Conservation (phyloP, 2,329 filamentous ascomycete genomes). For the Botrytis hyacinthi region DNA sequence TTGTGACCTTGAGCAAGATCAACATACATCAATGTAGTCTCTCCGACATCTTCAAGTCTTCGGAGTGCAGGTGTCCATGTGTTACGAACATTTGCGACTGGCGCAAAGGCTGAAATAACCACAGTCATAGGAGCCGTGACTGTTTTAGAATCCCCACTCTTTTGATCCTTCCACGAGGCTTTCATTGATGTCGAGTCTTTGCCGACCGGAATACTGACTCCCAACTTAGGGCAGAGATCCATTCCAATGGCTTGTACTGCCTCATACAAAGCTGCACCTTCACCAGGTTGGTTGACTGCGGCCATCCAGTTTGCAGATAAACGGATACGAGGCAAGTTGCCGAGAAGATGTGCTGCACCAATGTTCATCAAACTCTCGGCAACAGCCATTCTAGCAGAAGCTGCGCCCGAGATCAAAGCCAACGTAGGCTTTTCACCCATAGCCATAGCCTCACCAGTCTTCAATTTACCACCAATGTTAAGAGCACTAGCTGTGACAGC, state of each 20-base stretch:
- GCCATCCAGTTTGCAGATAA: conserved; percentile 99
- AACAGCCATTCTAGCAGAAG: conserved; percentile 94
- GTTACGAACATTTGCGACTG: conserved; percentile 75
- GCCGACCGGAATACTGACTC: conserved; percentile 90
- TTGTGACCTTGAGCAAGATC: conserved; percentile 80
- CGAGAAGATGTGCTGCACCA: conserved; percentile 67
- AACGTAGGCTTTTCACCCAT: conserved; percentile 92
- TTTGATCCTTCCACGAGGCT: conserved; percentile 81
- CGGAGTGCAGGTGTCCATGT: conserved; percentile 94
- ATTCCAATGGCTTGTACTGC: conserved; percentile 91
- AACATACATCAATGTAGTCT: conserved; percentile 85
- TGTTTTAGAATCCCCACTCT: conserved; percentile 67
- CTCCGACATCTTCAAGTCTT: conserved; percentile 80
- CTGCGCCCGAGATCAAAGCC: conserved; percentile 83
- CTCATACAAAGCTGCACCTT: conserved; percentile 89
- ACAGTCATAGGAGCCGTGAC: conserved; percentile 91
- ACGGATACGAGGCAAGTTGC: conserved; percentile 68
- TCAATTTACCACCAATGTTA: conserved; percentile 61
- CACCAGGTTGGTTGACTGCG: conserved; percentile 87
- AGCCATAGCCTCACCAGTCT: conserved; percentile 91
- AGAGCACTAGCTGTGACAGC: conserved; percentile 87
- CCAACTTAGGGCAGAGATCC: conserved; percentile 86
- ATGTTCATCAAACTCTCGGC: conserved; percentile 92
- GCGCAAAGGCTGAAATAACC: conserved; percentile 85
- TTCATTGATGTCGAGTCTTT: conserved; percentile 99